Conservation (phyloP, 495 filamentous ascomycete genomes). For the Extremus antarcticus region DNA sequence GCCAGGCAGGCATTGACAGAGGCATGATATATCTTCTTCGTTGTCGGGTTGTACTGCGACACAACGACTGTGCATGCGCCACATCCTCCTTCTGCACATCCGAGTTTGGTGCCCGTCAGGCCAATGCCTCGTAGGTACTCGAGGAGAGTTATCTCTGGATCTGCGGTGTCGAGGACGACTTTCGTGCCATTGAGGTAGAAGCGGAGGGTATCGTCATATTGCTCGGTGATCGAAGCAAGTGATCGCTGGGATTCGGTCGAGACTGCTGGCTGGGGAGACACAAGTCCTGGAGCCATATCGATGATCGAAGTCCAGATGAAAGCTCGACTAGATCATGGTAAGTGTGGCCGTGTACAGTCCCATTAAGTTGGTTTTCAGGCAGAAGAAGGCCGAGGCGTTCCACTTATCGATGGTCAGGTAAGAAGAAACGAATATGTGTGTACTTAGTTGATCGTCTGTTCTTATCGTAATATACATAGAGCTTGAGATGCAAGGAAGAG, state of each 20-base stretch:
- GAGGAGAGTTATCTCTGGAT: conserved; percentile 85
- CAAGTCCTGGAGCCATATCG: no score
- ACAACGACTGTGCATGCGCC: conserved; percentile 96
- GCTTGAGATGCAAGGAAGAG: no score
- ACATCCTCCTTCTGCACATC: conserved; percentile 91
- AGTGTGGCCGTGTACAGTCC: no score
- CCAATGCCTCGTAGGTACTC: conserved; percentile 88
- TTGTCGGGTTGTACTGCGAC: conserved; percentile 85
- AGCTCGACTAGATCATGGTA: no score
- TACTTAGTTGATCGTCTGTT: no score
- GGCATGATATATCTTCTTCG: conserved; percentile 79
- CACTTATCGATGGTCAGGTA: no score
- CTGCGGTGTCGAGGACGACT: conserved; percentile 62
- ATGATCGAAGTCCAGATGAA: no score
- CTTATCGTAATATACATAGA: no score
- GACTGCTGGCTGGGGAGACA: conserved; percentile 19
- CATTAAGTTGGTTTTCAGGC: no score
- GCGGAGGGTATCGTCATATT: conserved; percentile 49
- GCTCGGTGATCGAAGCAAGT: conserved; percentile 46
- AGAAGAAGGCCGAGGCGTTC: no score
- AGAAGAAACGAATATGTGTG: no score
- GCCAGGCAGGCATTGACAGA: conserved; percentile 91
- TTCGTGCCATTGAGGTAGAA: conserved; percentile 97
- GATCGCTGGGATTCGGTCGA: conserved; percentile 34
- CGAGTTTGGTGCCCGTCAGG: conserved; percentile 54